Conservation (phyloP, 371 early-diverging fungal genomes). For the Cladochytrium tenue region DNA sequence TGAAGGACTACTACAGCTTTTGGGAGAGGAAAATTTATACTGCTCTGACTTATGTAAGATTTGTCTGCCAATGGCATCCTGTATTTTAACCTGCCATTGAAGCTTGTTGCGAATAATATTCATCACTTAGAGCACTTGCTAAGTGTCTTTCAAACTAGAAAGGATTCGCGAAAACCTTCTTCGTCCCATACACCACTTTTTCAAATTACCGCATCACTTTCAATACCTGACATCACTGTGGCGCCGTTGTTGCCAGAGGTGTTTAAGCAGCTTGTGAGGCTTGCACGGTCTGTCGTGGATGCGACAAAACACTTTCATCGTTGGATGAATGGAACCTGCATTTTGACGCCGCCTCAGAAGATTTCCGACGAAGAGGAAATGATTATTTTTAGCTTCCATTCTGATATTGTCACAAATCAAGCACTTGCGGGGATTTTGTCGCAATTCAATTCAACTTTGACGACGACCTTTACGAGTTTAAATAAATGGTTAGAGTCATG, state of each 20-base stretch:
- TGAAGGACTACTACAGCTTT: conserved; percentile 56
- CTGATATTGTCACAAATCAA: conserved; percentile 47
- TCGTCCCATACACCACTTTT: no score
- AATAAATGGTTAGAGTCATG: conserved; percentile 56
- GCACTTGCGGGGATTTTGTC: conserved; percentile 41
- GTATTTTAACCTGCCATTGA: not conserved
- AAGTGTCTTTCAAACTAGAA: no score
- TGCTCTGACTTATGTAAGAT: conserved; percentile 50
- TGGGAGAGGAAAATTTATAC: conserved; percentile 57
- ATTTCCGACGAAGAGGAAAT: conserved; percentile 54
- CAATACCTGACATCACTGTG: conserved; percentile 59
- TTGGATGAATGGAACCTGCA: conserved; percentile 62
- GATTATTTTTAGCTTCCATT: conserved; percentile 54
- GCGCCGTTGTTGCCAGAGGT: conserved; percentile 56
- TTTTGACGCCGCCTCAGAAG: conserved; percentile 55
- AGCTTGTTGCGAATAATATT: conserved; percentile 59
- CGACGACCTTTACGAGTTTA: conserved; percentile 46
- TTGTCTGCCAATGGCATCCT: not conserved
- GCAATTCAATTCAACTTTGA: conserved; percentile 44
- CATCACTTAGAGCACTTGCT: conserved; percentile 41
- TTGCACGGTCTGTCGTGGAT: conserved; percentile 55
- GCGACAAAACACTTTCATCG: conserved; percentile 59
- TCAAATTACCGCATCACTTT: conserved; percentile 53
- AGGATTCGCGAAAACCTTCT: no score
- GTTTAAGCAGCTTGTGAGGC: conserved; percentile 57